Percentiles rank a stretch among this genome's conserved stretches.
phyloP scores from a whole-genome alignment of 176 grass and related monocot genomes.

The Carex kokanica region DNA sequence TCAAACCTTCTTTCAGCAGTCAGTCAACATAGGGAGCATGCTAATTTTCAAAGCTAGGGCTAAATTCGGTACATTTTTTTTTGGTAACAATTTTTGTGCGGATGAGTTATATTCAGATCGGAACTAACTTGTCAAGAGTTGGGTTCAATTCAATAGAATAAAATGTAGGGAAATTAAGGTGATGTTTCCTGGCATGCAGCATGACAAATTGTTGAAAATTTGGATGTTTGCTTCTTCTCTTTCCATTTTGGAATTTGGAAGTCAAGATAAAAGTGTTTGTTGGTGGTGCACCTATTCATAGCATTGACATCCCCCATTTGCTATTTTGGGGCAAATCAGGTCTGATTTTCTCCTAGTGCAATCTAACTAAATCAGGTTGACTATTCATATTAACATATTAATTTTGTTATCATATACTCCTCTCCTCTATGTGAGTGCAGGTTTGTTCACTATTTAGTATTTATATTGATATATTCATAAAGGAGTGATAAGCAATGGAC shows the following conservation, averaged over 20 bases:
- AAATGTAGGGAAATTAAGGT: too few species aligned
- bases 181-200: background rate
- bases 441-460: too few species aligned
- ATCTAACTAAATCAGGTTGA: background rate
- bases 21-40: background rate
- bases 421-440: too few species aligned
- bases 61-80: background rate
- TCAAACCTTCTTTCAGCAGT: background rate
- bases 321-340: background rate
- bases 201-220: background rate
- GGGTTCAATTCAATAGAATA: too few species aligned
- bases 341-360: background rate
- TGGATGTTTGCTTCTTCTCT: background rate
- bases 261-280: background rate
- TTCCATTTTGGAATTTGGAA: background rate
- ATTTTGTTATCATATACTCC: too few species aligned
- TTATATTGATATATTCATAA: too few species aligned
- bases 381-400: too few species aligned
- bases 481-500: too few species aligned
- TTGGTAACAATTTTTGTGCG: background rate
- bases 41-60: background rate
- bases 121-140: too few species aligned
- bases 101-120: too few species aligned
- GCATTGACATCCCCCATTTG: background rate
- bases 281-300: background rate